Conservation (phyloP, 129 eudicot genomes). For the Escallonia herrerae region DNA sequence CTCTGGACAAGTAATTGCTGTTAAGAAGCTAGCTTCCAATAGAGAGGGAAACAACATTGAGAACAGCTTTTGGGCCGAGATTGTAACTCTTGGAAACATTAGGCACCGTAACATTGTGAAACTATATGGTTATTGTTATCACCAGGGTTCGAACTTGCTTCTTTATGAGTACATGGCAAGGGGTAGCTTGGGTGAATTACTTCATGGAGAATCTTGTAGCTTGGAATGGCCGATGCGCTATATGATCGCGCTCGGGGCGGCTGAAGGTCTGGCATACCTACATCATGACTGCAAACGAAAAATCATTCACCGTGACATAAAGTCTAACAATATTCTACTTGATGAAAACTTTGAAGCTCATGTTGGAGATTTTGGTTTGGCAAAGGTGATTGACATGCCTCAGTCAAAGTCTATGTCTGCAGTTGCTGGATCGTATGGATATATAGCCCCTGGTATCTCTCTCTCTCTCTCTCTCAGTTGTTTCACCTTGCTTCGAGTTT, state of each 20-base stretch:
- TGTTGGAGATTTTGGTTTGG: slow-evolving; percentile 98
- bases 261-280: slow-evolving; percentile 82
- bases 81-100: slow-evolving; percentile 79
- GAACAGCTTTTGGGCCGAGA: slow-evolving; percentile 89
- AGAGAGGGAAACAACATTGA: slow-evolving; percentile 83
- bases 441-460: slow-evolving; percentile 88
- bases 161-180: slow-evolving; percentile 82
- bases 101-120: slow-evolving; percentile 97
- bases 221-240: slow-evolving; percentile 84
- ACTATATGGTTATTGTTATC: slow-evolving; percentile 76
- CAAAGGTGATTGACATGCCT: slow-evolving; percentile 98
- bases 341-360: slow-evolving; percentile 93
- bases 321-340: slow-evolving; percentile 83
- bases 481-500: too few species aligned
- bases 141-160: slow-evolving; percentile 86
- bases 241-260: slow-evolving; percentile 84
- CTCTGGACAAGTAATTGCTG: slow-evolving; percentile 66
- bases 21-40: slow-evolving; percentile 84
- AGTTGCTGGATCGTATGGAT: slow-evolving; percentile 98
- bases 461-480: neutral
- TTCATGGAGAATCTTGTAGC: slow-evolving; percentile 50
- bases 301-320: slow-evolving; percentile 92
- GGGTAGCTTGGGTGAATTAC: slow-evolving; percentile 93
- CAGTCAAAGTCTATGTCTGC: slow-evolving; percentile 97
- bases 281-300: slow-evolving; percentile 96